Conservation (phyloP, 257 asterid species). For the Plantago major region DNA sequence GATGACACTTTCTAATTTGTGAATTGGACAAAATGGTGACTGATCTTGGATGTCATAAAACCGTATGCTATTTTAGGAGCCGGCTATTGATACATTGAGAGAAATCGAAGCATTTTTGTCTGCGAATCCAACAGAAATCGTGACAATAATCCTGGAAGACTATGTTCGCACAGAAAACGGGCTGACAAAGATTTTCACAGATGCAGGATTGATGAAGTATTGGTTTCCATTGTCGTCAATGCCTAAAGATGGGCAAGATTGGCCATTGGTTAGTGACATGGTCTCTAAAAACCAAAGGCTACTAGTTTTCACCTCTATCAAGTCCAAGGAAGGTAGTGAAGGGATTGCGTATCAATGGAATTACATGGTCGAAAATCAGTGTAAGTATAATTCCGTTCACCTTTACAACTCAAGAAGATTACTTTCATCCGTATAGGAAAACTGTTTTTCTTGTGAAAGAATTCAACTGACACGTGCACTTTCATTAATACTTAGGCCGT, state of each 20-base stretch:
- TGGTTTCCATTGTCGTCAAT: conserved; percentile 72
- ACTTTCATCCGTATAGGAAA: neutral
- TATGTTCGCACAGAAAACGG: conserved; percentile 66
- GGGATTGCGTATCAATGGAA: conserved; percentile 93
- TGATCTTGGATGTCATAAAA: neutral
- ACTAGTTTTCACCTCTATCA: conserved; percentile 56
- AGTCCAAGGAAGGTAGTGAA: conserved; percentile 60
- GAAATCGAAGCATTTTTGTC: conserved; percentile 67
- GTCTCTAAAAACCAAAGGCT: conserved; percentile 61
- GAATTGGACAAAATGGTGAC: neutral
- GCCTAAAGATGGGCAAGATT: conserved; percentile 64
- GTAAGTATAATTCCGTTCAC: conserved; percentile 30
- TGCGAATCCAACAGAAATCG: conserved; percentile 67
- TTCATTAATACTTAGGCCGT: no score
- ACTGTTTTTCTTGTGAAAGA: no score
- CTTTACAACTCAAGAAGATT: no score
- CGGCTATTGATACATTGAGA: conserved; percentile 49
- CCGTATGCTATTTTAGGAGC: conserved; percentile 32
- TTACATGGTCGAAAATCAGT: conserved; percentile 91
- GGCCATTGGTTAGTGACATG: conserved; percentile 83
- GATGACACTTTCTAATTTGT: neutral
- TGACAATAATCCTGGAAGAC: conserved; percentile 82
- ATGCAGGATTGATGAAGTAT: conserved; percentile 67
- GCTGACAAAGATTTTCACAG: conserved; percentile 55
- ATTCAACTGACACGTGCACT: no score